Evolutionary conservation across 2,329 filamentous ascomycete genomes (phyloP).

Genomic region (Lachnellula cervina): DNA sequence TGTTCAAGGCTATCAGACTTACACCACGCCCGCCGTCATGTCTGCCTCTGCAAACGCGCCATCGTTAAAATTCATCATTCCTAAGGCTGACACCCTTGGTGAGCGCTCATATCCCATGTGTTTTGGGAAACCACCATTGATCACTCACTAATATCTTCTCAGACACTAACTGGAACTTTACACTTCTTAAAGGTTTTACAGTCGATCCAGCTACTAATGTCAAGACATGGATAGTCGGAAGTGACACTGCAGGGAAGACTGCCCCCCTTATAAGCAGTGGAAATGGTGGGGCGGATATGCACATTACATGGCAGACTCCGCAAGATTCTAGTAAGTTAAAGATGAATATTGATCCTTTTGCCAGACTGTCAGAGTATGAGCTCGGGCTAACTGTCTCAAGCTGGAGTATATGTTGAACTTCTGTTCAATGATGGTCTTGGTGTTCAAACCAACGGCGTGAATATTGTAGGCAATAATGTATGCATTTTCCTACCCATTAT

Average conservation of each 20-base stretch:
- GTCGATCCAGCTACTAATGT: not conserved
- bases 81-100: not conserved
- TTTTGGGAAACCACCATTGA: not conserved
- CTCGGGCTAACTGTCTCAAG: not conserved
- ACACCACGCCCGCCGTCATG: conserved; percentile 1
- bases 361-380: not conserved
- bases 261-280: not conserved
- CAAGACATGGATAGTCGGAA: not conserved
- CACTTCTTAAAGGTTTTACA: not conserved
- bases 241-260: not conserved
- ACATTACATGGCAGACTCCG: conserved; percentile 1
- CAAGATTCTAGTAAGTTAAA: not conserved
- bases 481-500: no score
- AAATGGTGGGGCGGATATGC: not conserved
- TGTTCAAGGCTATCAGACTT: conserved; percentile 3
- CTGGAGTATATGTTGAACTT: not conserved
- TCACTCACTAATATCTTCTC: not conserved
- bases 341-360: no score
- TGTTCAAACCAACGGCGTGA: conserved; percentile 1
- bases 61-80: conserved; percentile 1
- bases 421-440: not conserved
- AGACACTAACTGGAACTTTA: not conserved
- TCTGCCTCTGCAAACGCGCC: not conserved
- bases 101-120: not conserved
- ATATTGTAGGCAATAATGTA: not conserved